Percentiles rank a stretch among this genome's conserved stretches.
Evolutionary conservation across 257 asterid species (phyloP).

Genomic region (Striga asiatica): DNA sequence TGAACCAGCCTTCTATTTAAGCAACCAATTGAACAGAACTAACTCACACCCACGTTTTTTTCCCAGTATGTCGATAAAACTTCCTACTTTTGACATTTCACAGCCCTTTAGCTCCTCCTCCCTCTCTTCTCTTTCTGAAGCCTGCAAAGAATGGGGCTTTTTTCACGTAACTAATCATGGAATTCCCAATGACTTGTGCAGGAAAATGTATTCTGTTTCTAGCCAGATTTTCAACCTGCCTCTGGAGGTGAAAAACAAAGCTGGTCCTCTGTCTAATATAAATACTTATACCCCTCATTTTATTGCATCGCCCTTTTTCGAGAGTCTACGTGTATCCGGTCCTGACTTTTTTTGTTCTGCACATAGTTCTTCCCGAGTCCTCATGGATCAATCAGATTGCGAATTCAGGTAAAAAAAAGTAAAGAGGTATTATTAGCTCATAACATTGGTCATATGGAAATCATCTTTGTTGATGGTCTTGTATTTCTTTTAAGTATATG

Average conservation of each 20-base stretch:
- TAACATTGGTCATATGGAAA: neutral
- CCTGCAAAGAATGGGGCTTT: constrained; percentile 67
- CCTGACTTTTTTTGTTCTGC: constrained; percentile 58
- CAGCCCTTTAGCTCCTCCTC: constrained; percentile 38
- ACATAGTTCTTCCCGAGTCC: constrained; percentile 33
- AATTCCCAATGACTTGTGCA: constrained; percentile 30
- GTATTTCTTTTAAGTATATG: too few species aligned
- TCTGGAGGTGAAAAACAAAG: constrained; percentile 40
- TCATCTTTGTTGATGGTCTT: neutral
- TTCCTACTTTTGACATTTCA: constrained; percentile 52
- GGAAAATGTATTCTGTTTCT: constrained; percentile 26
- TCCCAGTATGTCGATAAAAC: constrained; percentile 39
- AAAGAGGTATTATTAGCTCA: neutral
- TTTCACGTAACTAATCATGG: constrained; percentile 55
- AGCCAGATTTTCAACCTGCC: constrained; percentile 43
- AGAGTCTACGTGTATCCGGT: constrained; percentile 55
- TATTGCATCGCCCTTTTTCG: constrained; percentile 66
- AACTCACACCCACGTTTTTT: constrained; percentile 7
- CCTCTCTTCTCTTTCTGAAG: constrained; percentile 41
- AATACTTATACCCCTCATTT: constrained; percentile 63
- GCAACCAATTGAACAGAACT: neutral
- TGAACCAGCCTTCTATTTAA: neutral
- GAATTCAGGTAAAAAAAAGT: constrained; percentile 40
- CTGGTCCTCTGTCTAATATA: constrained; percentile 40
- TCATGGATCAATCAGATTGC: constrained; percentile 24